These are phyloP conservation scores for Inonotus obliquus DNA, from an alignment of 1,284 basidiomycete genomes.

Conservation along the genomic window DNA sequence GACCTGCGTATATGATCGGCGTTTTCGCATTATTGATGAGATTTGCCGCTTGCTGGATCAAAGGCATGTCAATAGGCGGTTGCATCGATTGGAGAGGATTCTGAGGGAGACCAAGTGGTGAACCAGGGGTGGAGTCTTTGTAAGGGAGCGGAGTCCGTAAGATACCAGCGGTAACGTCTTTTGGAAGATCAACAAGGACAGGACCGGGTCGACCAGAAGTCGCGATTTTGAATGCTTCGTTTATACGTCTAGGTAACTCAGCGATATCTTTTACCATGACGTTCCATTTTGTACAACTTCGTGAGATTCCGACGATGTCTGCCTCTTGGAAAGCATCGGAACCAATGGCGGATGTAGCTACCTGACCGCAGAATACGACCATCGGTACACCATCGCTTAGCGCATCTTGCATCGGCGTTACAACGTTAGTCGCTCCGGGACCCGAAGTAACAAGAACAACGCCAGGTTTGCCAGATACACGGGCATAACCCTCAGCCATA, in stretches of 20 bases:
- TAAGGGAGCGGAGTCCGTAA: slow-evolving; percentile 83
- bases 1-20: slow-evolving; percentile 93
- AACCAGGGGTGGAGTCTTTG: slow-evolving; percentile 85
- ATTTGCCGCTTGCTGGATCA: slow-evolving; percentile 80
- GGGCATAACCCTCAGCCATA: slow-evolving; percentile 98
- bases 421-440: slow-evolving; percentile 95
- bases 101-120: slow-evolving; percentile 70
- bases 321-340: slow-evolving; percentile 99
- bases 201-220: slow-evolving; percentile 95
- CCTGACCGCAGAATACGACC: slow-evolving; percentile 96
- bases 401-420: slow-evolving; percentile 98
- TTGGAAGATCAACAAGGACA: slow-evolving; percentile 95
- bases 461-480: slow-evolving; percentile 96
- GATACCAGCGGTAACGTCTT: slow-evolving; percentile 94
- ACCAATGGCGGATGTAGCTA: slow-evolving; percentile 96
- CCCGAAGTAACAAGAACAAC: slow-evolving; percentile 98
- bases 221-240: slow-evolving; percentile 99
- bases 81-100: slow-evolving; percentile 63
- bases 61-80: slow-evolving; percentile 56
- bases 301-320: slow-evolving; percentile 93
- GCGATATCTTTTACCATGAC: slow-evolving; percentile 99
- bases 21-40: slow-evolving; percentile 91
- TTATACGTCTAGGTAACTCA: slow-evolving; percentile 93
- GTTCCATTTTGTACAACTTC: slow-evolving; percentile 99
- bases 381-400: slow-evolving; percentile 92